Conservation (phyloP, 495 filamentous ascomycete species). For the Xylaria acuta region DNA sequence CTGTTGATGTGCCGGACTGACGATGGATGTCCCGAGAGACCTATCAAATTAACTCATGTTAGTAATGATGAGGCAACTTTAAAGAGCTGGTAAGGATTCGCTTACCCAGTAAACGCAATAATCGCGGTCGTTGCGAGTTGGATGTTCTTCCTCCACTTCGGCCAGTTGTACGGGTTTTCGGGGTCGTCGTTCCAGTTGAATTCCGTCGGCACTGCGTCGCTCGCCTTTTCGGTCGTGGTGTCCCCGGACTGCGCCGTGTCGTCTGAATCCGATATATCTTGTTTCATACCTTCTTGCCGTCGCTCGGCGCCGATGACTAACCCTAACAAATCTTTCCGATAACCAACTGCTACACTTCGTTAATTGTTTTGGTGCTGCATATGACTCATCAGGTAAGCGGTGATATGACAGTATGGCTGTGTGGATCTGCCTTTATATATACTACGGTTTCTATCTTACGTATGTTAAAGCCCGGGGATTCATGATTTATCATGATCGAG, state of each 20-base stretch:
- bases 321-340: neutral
- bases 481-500: neutral
- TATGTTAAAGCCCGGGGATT: neutral
- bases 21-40: conserved; percentile 60
- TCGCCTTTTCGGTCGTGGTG: neutral
- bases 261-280: conserved; percentile 12
- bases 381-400: neutral
- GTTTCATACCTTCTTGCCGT: neutral
- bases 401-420: neutral
- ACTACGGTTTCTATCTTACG: neutral
- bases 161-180: conserved; percentile 68
- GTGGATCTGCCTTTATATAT: neutral
- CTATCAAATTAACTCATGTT: conserved; percentile 36
- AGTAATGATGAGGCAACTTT: neutral
- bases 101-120: conserved; percentile 52
- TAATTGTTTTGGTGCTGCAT: neutral
- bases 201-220: conserved; percentile 33
- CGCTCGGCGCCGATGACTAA: neutral
- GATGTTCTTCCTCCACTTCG: conserved; percentile 53
- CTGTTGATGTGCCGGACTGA: conserved; percentile 52
- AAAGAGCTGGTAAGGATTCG: neutral
- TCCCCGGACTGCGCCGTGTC: neutral
- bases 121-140: conserved; percentile 56
- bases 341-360: neutral
- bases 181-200: conserved; percentile 63